Evolutionary conservation across 2,329 filamentous ascomycete genomes (phyloP).

Genomic region (Pyrenochaeta sp.): DNA sequence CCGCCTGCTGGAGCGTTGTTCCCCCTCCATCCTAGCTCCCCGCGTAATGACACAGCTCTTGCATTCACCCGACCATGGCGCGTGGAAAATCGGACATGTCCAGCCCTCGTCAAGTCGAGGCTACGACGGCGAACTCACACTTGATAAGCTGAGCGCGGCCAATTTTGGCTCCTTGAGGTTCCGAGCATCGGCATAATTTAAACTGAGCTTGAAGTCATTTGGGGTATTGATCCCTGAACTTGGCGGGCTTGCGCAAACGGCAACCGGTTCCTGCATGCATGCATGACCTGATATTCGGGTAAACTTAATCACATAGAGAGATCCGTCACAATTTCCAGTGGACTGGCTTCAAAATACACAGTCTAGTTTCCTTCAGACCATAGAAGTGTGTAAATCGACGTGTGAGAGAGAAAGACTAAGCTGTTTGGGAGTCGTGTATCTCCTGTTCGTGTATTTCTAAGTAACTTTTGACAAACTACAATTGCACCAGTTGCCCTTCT

Average conservation of each 20-base stretch:
- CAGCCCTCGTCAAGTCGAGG: too few species aligned
- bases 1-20: constrained; percentile 23
- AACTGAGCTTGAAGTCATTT: neutral
- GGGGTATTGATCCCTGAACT: neutral
- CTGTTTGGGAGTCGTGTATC: neutral
- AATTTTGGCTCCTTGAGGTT: neutral
- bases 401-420: neutral
- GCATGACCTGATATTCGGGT: constrained; percentile 13
- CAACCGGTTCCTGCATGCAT: constrained; percentile 26
- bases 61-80: neutral
- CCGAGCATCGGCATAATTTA: neutral
- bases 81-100: too few species aligned
- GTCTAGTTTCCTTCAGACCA: neutral
- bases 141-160: too few species aligned
- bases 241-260: neutral
- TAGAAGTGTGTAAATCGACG: neutral
- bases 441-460: constrained; percentile 20
- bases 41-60: constrained; percentile 27
- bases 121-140: too few species aligned
- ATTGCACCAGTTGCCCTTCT: neutral
- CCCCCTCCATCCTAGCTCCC: constrained; percentile 26
- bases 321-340: neutral
- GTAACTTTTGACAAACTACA: neutral
- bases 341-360: neutral
- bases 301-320: neutral